Evolutionary conservation across 306 rosid genomes (phyloP), one percentile per base, ranked within the genome.

Genomic region (Gastrolobium bilobum): DNA sequence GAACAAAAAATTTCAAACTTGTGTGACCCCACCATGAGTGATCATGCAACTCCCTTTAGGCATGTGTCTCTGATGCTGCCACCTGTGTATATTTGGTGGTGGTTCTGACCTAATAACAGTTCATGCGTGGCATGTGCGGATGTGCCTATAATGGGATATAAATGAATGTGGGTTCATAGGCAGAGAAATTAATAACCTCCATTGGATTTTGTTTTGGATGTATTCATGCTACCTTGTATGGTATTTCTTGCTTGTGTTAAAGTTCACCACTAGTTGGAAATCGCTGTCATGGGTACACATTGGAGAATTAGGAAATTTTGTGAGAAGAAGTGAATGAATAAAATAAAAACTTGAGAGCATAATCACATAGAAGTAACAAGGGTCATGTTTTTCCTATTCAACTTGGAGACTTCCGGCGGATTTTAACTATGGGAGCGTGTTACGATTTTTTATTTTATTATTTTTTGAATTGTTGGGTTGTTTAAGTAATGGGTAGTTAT

Each of bases 21-120:
- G 46, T 7, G 54, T 62, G 79, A 39, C 6, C 84, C 84, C 79
- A 72, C 26, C 7, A 1, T 33, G 26, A 29, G 10, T 47, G 40
- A 39, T 13, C 7, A 44, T 46, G 26, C 63, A 68, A 53, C 53
- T 56, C 52, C 31, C 30, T 29, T 15, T 9, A n/a, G 63, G 73
- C 70, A 79, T 66, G 68, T 68, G 78, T 68, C 64, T 34, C 10
- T 48, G 40, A 43, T 79, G 68, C 2, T 40, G 73, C 77, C 84
- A 74, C 78, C 26, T 79, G 81, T 73, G 7, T 30, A 4, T 30
- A 47, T 51, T 31, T 51, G 9, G 62, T 51, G 9, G 62, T 48
- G 61, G 40, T 31, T 67, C n/a, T 42, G 29, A 37, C 5, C 14
- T n/a, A 15, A 8, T 4, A 46, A 35, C 3, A 76, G 29, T 38